Percentiles rank a stretch among this genome's conserved stretches.
phyloP scores from a whole-genome alignment of 768 basidiomycete species.

The Tylopilus rubrobrunneus region DNA sequence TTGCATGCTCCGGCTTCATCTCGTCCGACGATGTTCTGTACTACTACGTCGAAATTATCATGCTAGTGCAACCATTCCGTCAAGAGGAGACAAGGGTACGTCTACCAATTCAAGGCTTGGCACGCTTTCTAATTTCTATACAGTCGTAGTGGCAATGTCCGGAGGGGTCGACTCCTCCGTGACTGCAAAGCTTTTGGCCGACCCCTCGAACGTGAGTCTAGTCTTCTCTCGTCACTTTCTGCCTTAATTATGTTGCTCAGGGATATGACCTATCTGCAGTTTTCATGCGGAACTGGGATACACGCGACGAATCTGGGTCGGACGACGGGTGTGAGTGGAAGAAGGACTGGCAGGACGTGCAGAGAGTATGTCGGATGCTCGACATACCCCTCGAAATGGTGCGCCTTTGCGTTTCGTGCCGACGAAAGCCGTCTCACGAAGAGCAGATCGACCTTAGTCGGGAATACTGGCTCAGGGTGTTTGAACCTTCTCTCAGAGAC shows the following conservation, averaged over 20 bases:
- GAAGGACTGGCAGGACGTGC: constrained; percentile 91
- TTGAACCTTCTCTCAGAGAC: constrained; percentile 73
- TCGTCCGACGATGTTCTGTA: constrained; percentile 10
- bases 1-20: constrained; percentile 5
- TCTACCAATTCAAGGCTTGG: not conserved
- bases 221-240: not conserved
- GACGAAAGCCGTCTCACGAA: constrained; percentile 2
- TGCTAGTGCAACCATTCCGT: constrained; percentile 14
- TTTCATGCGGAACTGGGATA: constrained; percentile 97
- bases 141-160: constrained; percentile 91
- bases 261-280: constrained; percentile 82
- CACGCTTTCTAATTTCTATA: not conserved
- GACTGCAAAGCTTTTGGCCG: constrained; percentile 68
- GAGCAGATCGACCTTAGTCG: constrained; percentile 77
- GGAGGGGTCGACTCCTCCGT: constrained; percentile 96
- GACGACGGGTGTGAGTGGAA: constrained; percentile 95
- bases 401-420: not conserved
- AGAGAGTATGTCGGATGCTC: constrained; percentile 66
- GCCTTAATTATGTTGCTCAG: constrained; percentile 32
- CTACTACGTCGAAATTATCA: constrained; percentile 12
- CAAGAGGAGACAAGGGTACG: constrained; percentile 28
- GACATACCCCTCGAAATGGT: constrained; percentile 78
- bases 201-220: constrained; percentile 44
- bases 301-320: constrained; percentile 71
- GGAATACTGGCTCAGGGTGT: constrained; percentile 90